Evolutionary conservation across 78 protist species (phyloP).

Genomic region (Speleostelium caveatum): DNA sequence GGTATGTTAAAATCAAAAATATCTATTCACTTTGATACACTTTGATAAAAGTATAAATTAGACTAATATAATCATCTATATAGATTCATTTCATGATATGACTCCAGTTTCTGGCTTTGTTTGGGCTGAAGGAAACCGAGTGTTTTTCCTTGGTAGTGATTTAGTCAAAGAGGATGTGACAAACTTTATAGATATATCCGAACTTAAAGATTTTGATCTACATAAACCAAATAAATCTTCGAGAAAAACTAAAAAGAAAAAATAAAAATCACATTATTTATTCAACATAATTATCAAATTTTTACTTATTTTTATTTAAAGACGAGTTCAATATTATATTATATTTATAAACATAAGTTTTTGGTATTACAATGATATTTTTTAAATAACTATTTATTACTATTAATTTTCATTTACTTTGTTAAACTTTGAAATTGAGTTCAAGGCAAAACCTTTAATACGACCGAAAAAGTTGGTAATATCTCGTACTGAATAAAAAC

Average conservation of each 20-base stretch:
- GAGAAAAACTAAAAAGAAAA: neutral
- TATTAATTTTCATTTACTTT: neutral
- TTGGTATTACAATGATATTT: neutral
- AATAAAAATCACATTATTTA: neutral
- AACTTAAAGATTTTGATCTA: slow-evolving; percentile 41
- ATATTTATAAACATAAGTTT: too few relatives aligned
- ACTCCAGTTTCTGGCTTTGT: slow-evolving; percentile 79
- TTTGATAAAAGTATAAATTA: neutral
- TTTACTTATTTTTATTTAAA: too few relatives aligned
- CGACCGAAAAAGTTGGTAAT: neutral
- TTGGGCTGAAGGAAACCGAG: slow-evolving; percentile 71
- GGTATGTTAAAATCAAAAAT: neutral
- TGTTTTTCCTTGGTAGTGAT: slow-evolving; percentile 59
- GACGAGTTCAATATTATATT: too few relatives aligned
- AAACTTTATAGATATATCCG: slow-evolving; percentile 27
- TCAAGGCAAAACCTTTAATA: neutral
- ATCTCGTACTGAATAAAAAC: slow-evolving; percentile 32
- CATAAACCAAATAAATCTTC: neutral
- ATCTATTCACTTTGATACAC: neutral
- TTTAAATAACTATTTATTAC: too few relatives aligned
- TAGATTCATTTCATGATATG: slow-evolving; percentile 77
- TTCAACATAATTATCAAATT: too few relatives aligned
- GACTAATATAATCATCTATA: too few relatives aligned
- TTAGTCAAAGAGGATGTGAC: slow-evolving; percentile 65
- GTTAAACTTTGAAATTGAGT: slow-evolving; percentile 6